Percentiles rank a stretch among this genome's conserved stretches.
phyloP scores from a whole-genome alignment of 2,329 filamentous ascomycete genomes.

The Calonectria hawksworthii region DNA sequence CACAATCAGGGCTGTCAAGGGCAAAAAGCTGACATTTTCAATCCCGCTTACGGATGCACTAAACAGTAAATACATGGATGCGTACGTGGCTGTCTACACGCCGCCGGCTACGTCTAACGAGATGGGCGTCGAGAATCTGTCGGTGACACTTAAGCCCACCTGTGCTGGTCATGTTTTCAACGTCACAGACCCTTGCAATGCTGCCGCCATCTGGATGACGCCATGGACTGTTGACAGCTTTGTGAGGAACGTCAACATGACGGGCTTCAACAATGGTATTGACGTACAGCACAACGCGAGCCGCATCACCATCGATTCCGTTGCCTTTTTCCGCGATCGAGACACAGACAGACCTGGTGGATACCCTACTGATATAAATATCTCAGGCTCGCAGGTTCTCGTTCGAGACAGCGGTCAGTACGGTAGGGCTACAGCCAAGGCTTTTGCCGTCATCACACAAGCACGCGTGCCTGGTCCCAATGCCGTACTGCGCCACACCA shows the following conservation, averaged over 20 bases:
- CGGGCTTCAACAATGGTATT: conserved; percentile 39
- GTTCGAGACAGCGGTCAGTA: conserved; percentile 36
- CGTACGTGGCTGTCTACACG: conserved; percentile 28
- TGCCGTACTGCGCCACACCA: conserved; percentile 33
- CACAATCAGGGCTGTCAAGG: conserved; percentile 27
- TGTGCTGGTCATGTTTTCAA: conserved; percentile 27
- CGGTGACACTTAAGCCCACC: conserved; percentile 19
- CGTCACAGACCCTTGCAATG: conserved; percentile 19
- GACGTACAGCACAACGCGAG: conserved; percentile 29
- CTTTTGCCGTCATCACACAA: conserved; percentile 35
- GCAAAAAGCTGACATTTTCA: conserved; percentile 27
- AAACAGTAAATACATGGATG: conserved; percentile 24
- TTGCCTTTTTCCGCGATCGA: conserved; percentile 29
- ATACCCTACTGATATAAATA: conserved; percentile 34
- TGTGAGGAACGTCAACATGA: conserved; percentile 28
- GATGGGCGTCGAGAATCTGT: conserved; percentile 35
- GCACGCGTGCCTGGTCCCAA: conserved; percentile 37
- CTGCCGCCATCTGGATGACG: conserved; percentile 31
- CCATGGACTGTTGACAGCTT: conserved; percentile 42
- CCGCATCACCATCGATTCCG: conserved; percentile 35
- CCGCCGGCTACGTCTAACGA: conserved; percentile 24
- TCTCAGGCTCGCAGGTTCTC: conserved; percentile 37
- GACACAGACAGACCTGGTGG: conserved; percentile 23
- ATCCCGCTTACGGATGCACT: conserved; percentile 40
- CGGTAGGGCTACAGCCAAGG: conserved; percentile 20